Evolutionary conservation across 1,284 basidiomycete species (phyloP), one percentile per base, ranked within the genome.

Genomic region (Exsudoporus floridanus): DNA sequence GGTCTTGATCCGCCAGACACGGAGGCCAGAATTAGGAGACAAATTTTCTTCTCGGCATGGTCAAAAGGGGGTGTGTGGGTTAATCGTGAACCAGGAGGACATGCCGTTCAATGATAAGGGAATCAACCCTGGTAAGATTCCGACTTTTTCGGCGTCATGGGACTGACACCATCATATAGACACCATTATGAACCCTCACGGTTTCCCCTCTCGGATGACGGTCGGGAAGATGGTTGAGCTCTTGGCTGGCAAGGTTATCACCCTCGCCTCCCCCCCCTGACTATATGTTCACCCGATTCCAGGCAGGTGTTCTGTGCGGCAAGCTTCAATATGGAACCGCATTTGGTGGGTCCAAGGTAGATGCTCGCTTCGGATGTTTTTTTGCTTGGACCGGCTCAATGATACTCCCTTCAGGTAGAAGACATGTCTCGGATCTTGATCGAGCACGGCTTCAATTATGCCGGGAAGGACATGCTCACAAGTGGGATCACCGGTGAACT

Each of bases 191-290:
- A 99, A 99, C 71, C 97, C 97, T 4, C 97, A 99, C 73, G 97
- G 97, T 66, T 99, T 99, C 81, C 97, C 97, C 2, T 97, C 94
- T 52, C 93, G 97, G 50, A 99, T 99, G 96, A 98, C 97, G 31
- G 97, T 99, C 36, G 97, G 97, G 42, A 99, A 99, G 77, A 99
- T 99, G 97, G 97, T 99, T 53, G 97, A 99, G 73, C 78, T 98
- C 23, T 76, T 99, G 19, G 90, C 94, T n/a, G 96, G 97, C 49
- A 98, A 98, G 80, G 89, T 88, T 44, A 52, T n/a, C 38, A 5
- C 30, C 39, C 30, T 38, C 40, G 18, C 23, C 46, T 47, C 46
- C 48, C 4, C 23, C 0, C 7, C 8, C 4, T 5, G 47, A 53
- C 16, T 46, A 21, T 51, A 27, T 34, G 16, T 46, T 67, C 31